Evolutionary conservation across 73 alveolate genomes (phyloP), one percentile per base, ranked within the genome.

Genomic region (Tetrahymena elliotti): DNA sequence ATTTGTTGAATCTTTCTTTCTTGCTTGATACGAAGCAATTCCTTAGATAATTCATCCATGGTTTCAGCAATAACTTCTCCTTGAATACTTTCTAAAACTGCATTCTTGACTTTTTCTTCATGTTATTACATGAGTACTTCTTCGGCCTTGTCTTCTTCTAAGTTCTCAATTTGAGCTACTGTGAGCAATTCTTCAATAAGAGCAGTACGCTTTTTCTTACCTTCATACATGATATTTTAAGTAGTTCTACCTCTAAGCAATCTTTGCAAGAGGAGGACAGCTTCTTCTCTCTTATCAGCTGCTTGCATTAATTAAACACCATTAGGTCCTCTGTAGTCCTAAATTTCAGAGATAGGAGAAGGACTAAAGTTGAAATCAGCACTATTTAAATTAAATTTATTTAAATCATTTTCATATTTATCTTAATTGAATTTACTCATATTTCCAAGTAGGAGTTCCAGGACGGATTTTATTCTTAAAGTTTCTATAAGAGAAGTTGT

Each of bases 151-250:
- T 97, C 96, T n/a, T 98, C 99, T 18, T 98, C 97, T 6, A 99
- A 98, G 33, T 98, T 98, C 92, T 97, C 98, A 98, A 99, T 98
- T 95, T 99, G 99, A 93, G 99, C 99, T 53, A 99, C 98, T 38
- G 98, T 98, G 93, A 99, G 96, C 93, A 99, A 96, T 96, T 99
- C 99, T 52, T 98, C 99, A 92, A 99, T 99, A 68, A 99, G 96
- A 93, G 98, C 99, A 33, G 99, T 98, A 95, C 99, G 95, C 94
- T 99, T 99, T 93, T 99, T 99, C 93, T 98, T 98, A 93, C 99
- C 99, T 97, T 99, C 99, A 97, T 97, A 99, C 99, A 99, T 99
- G 95, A 98, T 98, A 92, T 98, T 97, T 95, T 99, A 98, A 92
- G 96, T 98, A 84, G 99, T 99, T 96, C 99, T 96, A 38, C 99